Base-by-base conservation (phyloP, 208 protist species). In the Leishmania major region DNA sequence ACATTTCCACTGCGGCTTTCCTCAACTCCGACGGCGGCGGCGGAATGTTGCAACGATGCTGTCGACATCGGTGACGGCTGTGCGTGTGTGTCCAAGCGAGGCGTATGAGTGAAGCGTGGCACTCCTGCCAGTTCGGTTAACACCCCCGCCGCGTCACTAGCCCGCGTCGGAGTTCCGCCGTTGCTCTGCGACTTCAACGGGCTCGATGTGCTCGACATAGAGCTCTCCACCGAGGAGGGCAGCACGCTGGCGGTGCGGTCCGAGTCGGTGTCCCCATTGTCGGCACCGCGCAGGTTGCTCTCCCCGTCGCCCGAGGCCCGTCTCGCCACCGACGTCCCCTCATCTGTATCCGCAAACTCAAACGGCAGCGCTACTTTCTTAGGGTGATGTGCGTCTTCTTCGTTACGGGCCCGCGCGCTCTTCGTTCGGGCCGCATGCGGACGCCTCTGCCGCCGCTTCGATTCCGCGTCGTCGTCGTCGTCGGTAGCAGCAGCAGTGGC, bases 171-270 rank as follows among this genome's bases (percentile, higher is more conserved):
- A 22, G 72, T 62, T 35, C 71, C 78, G 40, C 47, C 37, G 49
- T 49, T 83, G 78, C 73, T 67, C 49, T 55, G 6, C 15, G 71
- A 49, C 80, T 79, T 88, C 31, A 77, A 76, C 8, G 82, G 80
- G 3, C 78, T 89, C 45, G 83, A 82, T 2, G 82, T 60, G 80
- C 69, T 86, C 43, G 84, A 85, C 70, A 87, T 19, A 8, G 82
- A 80, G 51, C 85, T 83, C 10, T 86, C 80, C 25, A 78, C 80
- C 70, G 82, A 83, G 59, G 77, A 88, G 15, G 81, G 86, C 57
- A 88, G 75, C 40, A 86, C 53, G 66, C 86, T 93, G 31, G 82
- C 88, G 6, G 86, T 92, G 81, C 88, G 86, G 66, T 95, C 89
- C 13, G 81, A 87, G 79, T 89, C 87, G 51, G 19, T 77, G 67